Percentiles rank a stretch among this genome's conserved stretches.
Conservation (phyloP, 2,329 filamentous ascomycete genomes). For the Colletotrichum incanum region DNA sequence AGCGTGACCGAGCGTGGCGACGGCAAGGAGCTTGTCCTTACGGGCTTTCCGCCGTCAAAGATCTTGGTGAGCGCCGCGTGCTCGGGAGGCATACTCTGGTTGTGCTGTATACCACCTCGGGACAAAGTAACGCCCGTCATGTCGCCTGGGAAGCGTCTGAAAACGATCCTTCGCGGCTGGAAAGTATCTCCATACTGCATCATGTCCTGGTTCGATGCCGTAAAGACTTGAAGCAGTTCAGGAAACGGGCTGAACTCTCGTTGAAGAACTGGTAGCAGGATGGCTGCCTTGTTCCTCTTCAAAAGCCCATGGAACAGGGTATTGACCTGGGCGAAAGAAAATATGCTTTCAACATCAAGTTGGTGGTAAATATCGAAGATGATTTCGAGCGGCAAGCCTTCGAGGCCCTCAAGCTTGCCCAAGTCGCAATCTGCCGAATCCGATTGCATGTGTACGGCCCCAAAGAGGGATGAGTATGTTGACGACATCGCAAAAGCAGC, state of each 20-base stretch:
- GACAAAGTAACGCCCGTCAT: slow-evolving; percentile 46
- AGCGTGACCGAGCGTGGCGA: slow-evolving; percentile 49
- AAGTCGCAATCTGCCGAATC: background rate
- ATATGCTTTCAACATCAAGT: slow-evolving; percentile 60
- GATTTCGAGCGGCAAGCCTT: slow-evolving; percentile 62
- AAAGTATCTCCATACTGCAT: slow-evolving; percentile 52
- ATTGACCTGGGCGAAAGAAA: slow-evolving; percentile 56
- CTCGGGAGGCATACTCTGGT: background rate
- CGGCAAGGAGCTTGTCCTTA: slow-evolving; percentile 3
- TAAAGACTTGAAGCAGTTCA: slow-evolving; percentile 64
- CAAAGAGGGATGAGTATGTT: slow-evolving; percentile 29
- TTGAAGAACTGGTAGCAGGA: slow-evolving; percentile 60
- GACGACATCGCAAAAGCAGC: slow-evolving; percentile 20
- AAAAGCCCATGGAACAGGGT: slow-evolving; percentile 60
- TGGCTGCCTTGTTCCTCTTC: slow-evolving; percentile 55
- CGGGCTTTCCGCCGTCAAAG: slow-evolving; percentile 16
- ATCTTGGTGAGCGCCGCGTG: slow-evolving; percentile 7
- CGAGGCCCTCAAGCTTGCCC: slow-evolving; percentile 45
- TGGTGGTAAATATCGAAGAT: slow-evolving; percentile 64
- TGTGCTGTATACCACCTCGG: slow-evolving; percentile 21
- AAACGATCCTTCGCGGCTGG: slow-evolving; percentile 57
- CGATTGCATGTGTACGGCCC: background rate
- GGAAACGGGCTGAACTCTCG: slow-evolving; percentile 62
- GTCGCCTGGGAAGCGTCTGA: slow-evolving; percentile 55
- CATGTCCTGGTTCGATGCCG: slow-evolving; percentile 58